A percentile compares a stretch with the other conserved stretches of the same genome.
phyloP scores from a whole-genome alignment of 2,329 filamentous ascomycete genomes.

The Fusarium duplospermum region DNA sequence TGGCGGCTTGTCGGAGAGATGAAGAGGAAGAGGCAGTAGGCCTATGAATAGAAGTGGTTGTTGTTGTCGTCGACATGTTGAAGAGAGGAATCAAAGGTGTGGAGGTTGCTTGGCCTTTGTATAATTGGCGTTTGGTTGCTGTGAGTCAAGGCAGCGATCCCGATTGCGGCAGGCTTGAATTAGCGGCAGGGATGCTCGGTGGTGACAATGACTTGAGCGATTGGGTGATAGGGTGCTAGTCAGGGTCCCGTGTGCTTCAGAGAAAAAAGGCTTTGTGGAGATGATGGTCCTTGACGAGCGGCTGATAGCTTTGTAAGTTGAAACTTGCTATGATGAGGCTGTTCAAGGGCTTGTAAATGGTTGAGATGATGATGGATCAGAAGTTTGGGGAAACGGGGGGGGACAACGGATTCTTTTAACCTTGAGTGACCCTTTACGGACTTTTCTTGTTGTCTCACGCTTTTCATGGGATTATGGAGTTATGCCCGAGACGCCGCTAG shows the following conservation, averaged over 20 bases:
- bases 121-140: slow-evolving; percentile 39
- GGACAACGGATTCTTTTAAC: slow-evolving; percentile 45
- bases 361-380: slow-evolving; percentile 18
- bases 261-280: slow-evolving; percentile 21
- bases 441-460: slow-evolving; percentile 38
- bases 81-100: slow-evolving; percentile 24
- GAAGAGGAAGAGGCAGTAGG: slow-evolving; percentile 42
- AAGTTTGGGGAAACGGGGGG: slow-evolving; percentile 26
- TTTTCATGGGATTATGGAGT: slow-evolving; percentile 40
- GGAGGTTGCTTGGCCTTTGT: slow-evolving; percentile 39
- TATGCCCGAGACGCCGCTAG: slow-evolving; percentile 43
- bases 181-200: slow-evolving; percentile 47
- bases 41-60: slow-evolving; percentile 38
- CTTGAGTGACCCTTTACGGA: slow-evolving; percentile 40
- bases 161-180: slow-evolving; percentile 44
- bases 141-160: slow-evolving; percentile 46
- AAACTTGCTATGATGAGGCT: slow-evolving; percentile 18
- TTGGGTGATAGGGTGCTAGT: slow-evolving; percentile 45
- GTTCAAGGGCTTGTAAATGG: slow-evolving; percentile 11
- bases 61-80: slow-evolving; percentile 48
- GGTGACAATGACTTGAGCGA: slow-evolving; percentile 45
- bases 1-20: slow-evolving; percentile 49
- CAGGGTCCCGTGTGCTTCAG: slow-evolving; percentile 14
- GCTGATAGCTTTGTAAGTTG: slow-evolving; percentile 16
- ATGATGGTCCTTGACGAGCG: slow-evolving; percentile 23